phyloP scores from a whole-genome alignment of 2,329 filamentous ascomycete genomes.

The Septoria petroselini region DNA sequence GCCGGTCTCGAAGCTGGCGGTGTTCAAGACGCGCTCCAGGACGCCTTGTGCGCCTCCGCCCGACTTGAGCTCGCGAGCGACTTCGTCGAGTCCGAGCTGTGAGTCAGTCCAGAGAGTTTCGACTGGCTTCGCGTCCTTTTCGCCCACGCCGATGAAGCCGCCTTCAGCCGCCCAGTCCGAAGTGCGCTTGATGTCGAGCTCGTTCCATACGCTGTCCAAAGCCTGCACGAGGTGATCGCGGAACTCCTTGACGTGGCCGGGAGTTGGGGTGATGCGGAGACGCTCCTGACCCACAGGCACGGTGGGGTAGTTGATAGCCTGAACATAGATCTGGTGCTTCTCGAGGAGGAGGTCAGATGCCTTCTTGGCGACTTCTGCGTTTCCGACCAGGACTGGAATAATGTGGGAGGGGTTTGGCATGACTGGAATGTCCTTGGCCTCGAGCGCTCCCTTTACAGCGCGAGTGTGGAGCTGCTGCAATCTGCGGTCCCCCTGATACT shows the following conservation, averaged over 20 bases:
- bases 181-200: slow-evolving; percentile 87
- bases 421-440: slow-evolving; percentile 80
- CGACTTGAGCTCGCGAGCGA: slow-evolving; percentile 58
- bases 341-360: slow-evolving; percentile 89
- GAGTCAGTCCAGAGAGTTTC: slow-evolving; percentile 86
- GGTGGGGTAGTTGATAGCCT: slow-evolving; percentile 98
- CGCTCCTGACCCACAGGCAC: slow-evolving; percentile 97
- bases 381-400: slow-evolving; percentile 87
- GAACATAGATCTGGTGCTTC: slow-evolving; percentile 92
- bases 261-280: slow-evolving; percentile 91
- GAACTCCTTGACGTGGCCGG: slow-evolving; percentile 80
- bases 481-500: slow-evolving; percentile 77
- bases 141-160: slow-evolving; percentile 91
- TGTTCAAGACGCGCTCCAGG: slow-evolving; percentile 50
- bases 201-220: slow-evolving; percentile 81
- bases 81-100: slow-evolving; percentile 75
- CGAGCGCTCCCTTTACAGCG: slow-evolving; percentile 82
- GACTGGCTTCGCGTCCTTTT: slow-evolving; percentile 57
- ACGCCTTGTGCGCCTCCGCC: slow-evolving; percentile 45
- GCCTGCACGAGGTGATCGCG: slow-evolving; percentile 82
- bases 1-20: slow-evolving; percentile 44
- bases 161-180: slow-evolving; percentile 87
- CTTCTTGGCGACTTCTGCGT: slow-evolving; percentile 85
- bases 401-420: slow-evolving; percentile 98
- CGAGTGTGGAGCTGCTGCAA: slow-evolving; percentile 96